A percentile compares a stretch with the other conserved stretches of the same genome.
Conservation (phyloP, 139 green algal genomes). For the Trebouxia sp. region DNA sequence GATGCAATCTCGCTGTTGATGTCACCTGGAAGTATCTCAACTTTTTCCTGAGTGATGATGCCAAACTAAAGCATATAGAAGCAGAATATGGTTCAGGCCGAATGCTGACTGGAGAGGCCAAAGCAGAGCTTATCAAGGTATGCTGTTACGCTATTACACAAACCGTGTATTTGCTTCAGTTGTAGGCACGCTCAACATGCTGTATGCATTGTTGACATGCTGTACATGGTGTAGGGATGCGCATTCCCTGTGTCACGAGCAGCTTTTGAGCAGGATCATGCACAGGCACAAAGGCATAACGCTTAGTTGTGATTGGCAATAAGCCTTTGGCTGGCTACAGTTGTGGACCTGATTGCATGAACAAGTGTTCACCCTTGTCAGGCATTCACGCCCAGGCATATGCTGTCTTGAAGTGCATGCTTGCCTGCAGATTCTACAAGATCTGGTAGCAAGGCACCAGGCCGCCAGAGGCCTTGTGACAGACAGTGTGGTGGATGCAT, state of each 20-base stretch:
- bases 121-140: slow-evolving; percentile 87
- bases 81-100: slow-evolving; percentile 80
- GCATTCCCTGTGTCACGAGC: no score
- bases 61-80: slow-evolving; percentile 57
- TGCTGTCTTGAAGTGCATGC: no score
- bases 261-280: no score
- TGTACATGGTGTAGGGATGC: not conserved
- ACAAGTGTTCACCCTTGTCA: not conserved
- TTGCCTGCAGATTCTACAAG: slow-evolving; percentile 40
- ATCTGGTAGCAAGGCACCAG: slow-evolving; percentile 84
- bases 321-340: not conserved
- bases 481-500: slow-evolving; percentile 88
- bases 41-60: slow-evolving; percentile 98
- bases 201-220: not conserved
- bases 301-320: no score
- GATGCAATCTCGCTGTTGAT: slow-evolving; percentile 95
- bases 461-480: slow-evolving; percentile 72
- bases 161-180: not conserved
- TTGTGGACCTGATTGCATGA: not conserved
- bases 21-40: slow-evolving; percentile 96
- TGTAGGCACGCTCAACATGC: not conserved
- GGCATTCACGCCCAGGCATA: not conserved
- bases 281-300: no score
- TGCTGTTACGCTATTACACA: not conserved
- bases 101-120: slow-evolving; percentile 97